Base-by-base conservation (phyloP, 2,329 filamentous ascomycete species). In the Clonostachys sp. region DNA sequence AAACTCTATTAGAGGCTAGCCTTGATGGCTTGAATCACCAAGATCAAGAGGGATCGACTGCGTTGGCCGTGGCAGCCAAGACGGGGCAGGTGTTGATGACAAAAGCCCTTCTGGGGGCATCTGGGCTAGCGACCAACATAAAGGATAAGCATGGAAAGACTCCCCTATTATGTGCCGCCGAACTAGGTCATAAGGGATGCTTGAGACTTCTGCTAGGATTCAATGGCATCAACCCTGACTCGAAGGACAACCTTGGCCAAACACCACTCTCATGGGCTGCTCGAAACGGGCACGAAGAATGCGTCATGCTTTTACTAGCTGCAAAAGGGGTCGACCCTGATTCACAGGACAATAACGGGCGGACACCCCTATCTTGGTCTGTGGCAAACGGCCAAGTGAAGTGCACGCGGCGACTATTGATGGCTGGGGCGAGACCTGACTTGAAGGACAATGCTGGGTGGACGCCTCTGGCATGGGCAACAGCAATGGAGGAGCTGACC, bases 281-380 rank as follows among this genome's bases (percentile, higher is more conserved):
- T 13, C 17, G 35, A 6, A 45, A 42, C 5, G 50, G 50, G 10
- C 33, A 50, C 18, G 35, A 42, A 12, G 45, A 34, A 16, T 35
- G 48, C 24, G 46, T 45, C 10, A 44, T 41, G 34, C 42, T 51
- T 10, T 44, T 53, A 17, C 30, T 49, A 47, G 34, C 14, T n/a
- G 20, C n/a, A 42, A 18, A 18, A 24, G 16, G 16, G 36, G 36
- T 39, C 6, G 36, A 39, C 24, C 24, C 24, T 17, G 16, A 39
- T 17, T 17, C 16, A 39, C 36, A 14, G 16, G 36, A 39, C 36
- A 39, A 39, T 17, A 39, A 39, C 8, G 36, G 36, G 13, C 36
- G 16, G 36, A 39, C 36, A 10, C 36, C 36, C 13, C 12, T 39
- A 2, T 39, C 36, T 39, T 39, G 36, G 36, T 14, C 36, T 9